These are phyloP conservation scores for Pseudopyrenochaeta lycopersici DNA, from an alignment of 2,329 filamentous ascomycete genomes.

Conservation along the genomic window DNA sequence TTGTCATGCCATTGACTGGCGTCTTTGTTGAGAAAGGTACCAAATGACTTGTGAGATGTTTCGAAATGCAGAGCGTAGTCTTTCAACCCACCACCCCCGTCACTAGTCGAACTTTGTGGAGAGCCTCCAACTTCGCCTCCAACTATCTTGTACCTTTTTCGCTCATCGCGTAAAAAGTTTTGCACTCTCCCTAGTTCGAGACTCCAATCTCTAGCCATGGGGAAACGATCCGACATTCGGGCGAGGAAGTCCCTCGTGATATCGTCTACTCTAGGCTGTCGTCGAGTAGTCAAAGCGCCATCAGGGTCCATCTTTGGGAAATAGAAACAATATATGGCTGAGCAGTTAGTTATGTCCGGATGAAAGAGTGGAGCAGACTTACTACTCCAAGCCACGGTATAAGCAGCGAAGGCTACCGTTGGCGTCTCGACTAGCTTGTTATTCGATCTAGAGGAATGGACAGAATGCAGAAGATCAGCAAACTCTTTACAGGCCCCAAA, in stretches of 20 bases:
- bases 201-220: conserved; percentile 21
- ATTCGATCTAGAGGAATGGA: conserved; percentile 55
- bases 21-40: conserved; percentile 15
- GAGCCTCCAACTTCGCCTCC: conserved; percentile 25
- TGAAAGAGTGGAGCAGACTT: conserved; percentile 13
- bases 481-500: conserved; percentile 71
- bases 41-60: conserved; percentile 29
- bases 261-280: conserved; percentile 25
- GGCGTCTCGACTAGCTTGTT: conserved; percentile 71
- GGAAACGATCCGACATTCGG: conserved; percentile 23
- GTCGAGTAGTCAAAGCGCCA: conserved; percentile 56
- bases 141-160: conserved; percentile 17
- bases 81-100: conserved; percentile 28
- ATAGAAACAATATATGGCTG: conserved; percentile 69
- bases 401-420: conserved; percentile 72
- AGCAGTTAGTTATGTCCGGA: conserved; percentile 2
- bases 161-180: conserved; percentile 16
- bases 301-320: conserved; percentile 74
- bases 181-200: conserved; percentile 15
- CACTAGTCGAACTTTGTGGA: conserved; percentile 27
- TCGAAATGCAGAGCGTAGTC: conserved; percentile 28
- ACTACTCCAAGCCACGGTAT: conserved; percentile 70
- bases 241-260: conserved; percentile 23
- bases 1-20: conserved; percentile 5
- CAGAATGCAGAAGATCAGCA: conserved; percentile 68